These are phyloP conservation scores for Calocera viscosa DNA, from an alignment of 768 basidiomycete genomes.

Conservation along the genomic window DNA sequence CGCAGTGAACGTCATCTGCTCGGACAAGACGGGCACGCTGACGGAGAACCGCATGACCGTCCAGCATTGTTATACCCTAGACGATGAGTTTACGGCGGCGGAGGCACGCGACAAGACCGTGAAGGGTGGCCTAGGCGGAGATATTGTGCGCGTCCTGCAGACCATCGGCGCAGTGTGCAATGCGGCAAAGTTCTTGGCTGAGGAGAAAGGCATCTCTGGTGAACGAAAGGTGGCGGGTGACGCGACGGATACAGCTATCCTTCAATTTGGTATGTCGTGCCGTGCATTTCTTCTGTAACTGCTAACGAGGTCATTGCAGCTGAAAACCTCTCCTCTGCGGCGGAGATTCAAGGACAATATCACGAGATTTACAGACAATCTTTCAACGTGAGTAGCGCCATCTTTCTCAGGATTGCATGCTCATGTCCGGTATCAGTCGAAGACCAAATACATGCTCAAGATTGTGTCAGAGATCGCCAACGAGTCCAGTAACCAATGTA, in stretches of 20 bases:
- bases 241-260: constrained; percentile 46
- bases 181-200: constrained; percentile 35
- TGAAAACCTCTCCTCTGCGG: neutral
- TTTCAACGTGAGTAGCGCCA: neutral
- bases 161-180: constrained; percentile 42
- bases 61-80: constrained; percentile 25
- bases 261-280: constrained; percentile 37
- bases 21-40: constrained; percentile 52
- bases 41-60: constrained; percentile 51
- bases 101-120: constrained; percentile 21
- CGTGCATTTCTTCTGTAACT: too few relatives aligned
- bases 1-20: constrained; percentile 44
- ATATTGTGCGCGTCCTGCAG: constrained; percentile 19
- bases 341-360: constrained; percentile 24
- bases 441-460: constrained; percentile 46
- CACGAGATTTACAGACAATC: constrained; percentile 13
- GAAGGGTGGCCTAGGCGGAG: constrained; percentile 2
- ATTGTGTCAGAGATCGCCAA: constrained; percentile 23
- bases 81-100: constrained; percentile 16
- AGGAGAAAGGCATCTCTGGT: constrained; percentile 24
- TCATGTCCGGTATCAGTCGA: constrained; percentile 25
- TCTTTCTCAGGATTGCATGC: neutral
- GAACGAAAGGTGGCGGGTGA: constrained; percentile 36
- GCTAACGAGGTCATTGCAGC: too few relatives aligned
- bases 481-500: constrained; percentile 16